Evolutionary conservation across 768 basidiomycete genomes (phyloP).

Genomic region (Termitomyces sp.): DNA sequence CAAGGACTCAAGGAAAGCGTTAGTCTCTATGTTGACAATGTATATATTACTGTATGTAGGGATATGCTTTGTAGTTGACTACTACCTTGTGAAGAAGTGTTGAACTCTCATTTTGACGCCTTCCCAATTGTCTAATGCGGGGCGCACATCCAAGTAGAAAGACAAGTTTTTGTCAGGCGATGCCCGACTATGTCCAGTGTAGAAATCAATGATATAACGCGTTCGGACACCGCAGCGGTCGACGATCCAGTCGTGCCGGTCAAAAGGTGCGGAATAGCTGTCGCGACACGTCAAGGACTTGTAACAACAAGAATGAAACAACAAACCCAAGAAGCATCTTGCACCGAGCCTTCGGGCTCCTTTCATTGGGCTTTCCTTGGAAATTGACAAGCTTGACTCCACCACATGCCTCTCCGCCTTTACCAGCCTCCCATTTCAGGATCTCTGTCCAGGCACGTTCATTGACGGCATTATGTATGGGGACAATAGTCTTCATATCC

Average conservation of each 20-base stretch:
- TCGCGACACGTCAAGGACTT: conserved; percentile 8
- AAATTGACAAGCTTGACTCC: conserved; percentile 83
- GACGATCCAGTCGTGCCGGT: conserved; percentile 95
- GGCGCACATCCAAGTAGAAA: conserved; percentile 92
- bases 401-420: conserved; percentile 79
- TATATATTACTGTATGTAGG: conserved; percentile 5
- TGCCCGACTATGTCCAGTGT: conserved; percentile 64
- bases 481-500: conserved; percentile 96
- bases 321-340: conserved; percentile 84
- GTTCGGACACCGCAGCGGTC: conserved; percentile 87
- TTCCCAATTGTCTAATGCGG: conserved; percentile 92
- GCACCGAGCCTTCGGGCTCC: conserved; percentile 74
- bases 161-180: conserved; percentile 53
- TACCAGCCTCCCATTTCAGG: conserved; percentile 73
- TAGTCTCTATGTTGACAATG: conserved; percentile 17
- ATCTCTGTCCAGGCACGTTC: conserved; percentile 88
- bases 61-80: not conserved
- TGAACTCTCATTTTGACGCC: conserved; percentile 79
- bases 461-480: conserved; percentile 99
- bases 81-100: conserved; percentile 39
- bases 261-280: conserved; percentile 93
- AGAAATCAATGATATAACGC: conserved; percentile 98
- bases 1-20: conserved; percentile 42
- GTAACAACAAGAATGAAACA: conserved; percentile 1
- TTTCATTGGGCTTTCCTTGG: conserved; percentile 79